These are phyloP conservation scores for Sphagnum magellanicum DNA, from an alignment of 228 moss, liverwort and hornwort species.

Conservation along the genomic window DNA sequence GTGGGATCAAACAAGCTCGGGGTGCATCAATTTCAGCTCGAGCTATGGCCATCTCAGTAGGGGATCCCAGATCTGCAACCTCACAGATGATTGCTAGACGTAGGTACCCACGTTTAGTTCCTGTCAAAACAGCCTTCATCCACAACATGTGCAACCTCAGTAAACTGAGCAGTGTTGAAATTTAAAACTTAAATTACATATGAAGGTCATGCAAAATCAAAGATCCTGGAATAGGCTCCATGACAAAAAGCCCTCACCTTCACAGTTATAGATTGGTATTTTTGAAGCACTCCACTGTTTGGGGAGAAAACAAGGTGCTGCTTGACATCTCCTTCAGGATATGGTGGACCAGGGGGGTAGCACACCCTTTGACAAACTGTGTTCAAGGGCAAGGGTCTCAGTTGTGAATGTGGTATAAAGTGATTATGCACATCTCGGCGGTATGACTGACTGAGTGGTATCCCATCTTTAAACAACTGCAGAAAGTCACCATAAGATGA, in stretches of 20 bases:
- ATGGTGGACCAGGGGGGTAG: conserved; percentile 28
- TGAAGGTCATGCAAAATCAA: no score
- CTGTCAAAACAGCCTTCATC: conserved; percentile 41
- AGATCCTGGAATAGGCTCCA: no score
- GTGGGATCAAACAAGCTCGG: conserved; percentile 63
- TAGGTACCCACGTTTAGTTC: conserved; percentile 64
- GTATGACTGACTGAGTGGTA: conserved; percentile 2
- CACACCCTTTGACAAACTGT: conserved; percentile 32
- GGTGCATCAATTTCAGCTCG: conserved; percentile 82
- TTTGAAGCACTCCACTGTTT: conserved; percentile 41
- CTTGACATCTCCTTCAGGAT: conserved; percentile 49
- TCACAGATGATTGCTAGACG: conserved; percentile 70
- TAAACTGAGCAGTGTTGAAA: no score
- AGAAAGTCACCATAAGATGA: conserved; percentile 58
- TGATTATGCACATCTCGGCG: conserved; percentile 4
- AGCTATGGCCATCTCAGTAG: conserved; percentile 55
- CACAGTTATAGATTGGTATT: conserved; percentile 35
- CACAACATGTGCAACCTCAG: neutral
- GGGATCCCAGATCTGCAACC: conserved; percentile 43
- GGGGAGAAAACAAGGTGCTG: conserved; percentile 70
- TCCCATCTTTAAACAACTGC: conserved; percentile 48
- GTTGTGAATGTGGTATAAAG: neutral
- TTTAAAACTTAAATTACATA: no score
- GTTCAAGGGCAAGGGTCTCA: conserved; percentile 7
- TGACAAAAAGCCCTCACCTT: conserved; percentile 10